Percentiles rank a stretch among this genome's conserved stretches.
These are phyloP conservation scores for Zalaria obscura DNA, from an alignment of 2,329 filamentous ascomycete species.

Conservation along the genomic window DNA sequence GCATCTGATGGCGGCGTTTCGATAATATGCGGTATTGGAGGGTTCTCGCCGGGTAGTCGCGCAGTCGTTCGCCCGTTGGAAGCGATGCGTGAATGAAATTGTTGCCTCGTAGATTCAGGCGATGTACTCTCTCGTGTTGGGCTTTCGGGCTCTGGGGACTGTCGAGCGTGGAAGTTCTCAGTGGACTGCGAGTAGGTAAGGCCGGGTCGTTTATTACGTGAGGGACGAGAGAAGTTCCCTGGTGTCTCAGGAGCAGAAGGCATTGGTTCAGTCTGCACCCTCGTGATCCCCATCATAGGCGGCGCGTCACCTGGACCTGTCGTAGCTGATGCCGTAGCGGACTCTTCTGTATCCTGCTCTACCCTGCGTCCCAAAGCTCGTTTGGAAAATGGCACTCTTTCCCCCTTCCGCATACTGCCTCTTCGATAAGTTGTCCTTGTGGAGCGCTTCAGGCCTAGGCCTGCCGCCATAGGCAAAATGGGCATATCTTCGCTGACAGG, in stretches of 20 bases:
- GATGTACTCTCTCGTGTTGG: slow-evolving; percentile 3
- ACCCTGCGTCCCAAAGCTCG: slow-evolving; percentile 48
- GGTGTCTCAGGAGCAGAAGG: slow-evolving; percentile 17
- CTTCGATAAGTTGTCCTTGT: slow-evolving; percentile 85
- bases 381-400: slow-evolving; percentile 61
- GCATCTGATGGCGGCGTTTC: slow-evolving; percentile 39
- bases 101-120: slow-evolving; percentile 12
- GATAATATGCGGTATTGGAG: slow-evolving; percentile 43
- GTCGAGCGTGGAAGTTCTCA: slow-evolving; percentile 11
- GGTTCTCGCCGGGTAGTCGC: slow-evolving; percentile 32
- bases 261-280: slow-evolving; percentile 58
- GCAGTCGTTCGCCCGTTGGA: slow-evolving; percentile 43
- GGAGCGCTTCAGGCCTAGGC: slow-evolving; percentile 71
- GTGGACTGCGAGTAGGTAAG: slow-evolving; percentile 14
- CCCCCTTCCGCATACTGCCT: slow-evolving; percentile 69
- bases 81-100: slow-evolving; percentile 42
- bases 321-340: slow-evolving; percentile 32
- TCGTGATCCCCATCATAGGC: slow-evolving; percentile 39
- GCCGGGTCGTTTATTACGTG: slow-evolving; percentile 27
- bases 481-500: slow-evolving; percentile 56
- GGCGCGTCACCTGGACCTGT: slow-evolving; percentile 23
- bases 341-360: slow-evolving; percentile 45
- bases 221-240: slow-evolving; percentile 49
- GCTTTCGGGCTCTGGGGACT: slow-evolving; percentile 3
- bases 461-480: slow-evolving; percentile 57